Evolutionary conservation across 306 rosid genomes (phyloP), one percentile per base, ranked within the genome.

Genomic region (Psophocarpus tetragonolobus): DNA sequence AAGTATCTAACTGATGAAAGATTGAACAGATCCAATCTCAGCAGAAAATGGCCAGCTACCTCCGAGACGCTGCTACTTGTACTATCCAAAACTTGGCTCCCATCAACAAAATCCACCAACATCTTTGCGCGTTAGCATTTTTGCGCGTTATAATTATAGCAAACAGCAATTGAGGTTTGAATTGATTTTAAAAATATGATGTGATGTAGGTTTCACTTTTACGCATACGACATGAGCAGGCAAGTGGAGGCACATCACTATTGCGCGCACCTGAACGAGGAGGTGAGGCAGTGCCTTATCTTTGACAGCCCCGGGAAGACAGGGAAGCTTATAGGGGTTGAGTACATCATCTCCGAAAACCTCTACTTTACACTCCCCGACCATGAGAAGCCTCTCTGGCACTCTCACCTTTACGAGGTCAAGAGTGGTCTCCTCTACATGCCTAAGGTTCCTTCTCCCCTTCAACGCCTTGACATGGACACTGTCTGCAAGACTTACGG

Each of bases 201-300:
- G 53, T 0, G 4, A 39, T 23, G 60, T 39, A 88, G 96, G 63
- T 92, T 92, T 70, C 97, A 92, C 76, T 89, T 90, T 68, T 94
- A 94, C 78, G 72, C 83, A 0, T 9, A 94, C 51, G 98, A 94
- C 84, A 92, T 92, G 97, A 90, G 88, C 0, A 75, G 92, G 56
- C 97, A 90, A 77, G 89, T 92, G 75, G 98, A 94, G 86, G 97
- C 97, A 23, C 98, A 94, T 80, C 98, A 94, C 77, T 94, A 8
- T 61, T 94, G 97, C 36, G 82, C 83, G 0, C 96, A 92, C 84
- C 88, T 72, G 77, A 92, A 90, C 56, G 94, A 94, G 81, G 96
- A 94, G 74, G 75, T 94, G 85, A 87, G 94, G 74, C 97, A 92
- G 78, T 92, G 97, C 41, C 90, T 94, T 4, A 87, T 94, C 65